Conservation (phyloP, 768 basidiomycete genomes). For the Collybiopsis confluens region DNA sequence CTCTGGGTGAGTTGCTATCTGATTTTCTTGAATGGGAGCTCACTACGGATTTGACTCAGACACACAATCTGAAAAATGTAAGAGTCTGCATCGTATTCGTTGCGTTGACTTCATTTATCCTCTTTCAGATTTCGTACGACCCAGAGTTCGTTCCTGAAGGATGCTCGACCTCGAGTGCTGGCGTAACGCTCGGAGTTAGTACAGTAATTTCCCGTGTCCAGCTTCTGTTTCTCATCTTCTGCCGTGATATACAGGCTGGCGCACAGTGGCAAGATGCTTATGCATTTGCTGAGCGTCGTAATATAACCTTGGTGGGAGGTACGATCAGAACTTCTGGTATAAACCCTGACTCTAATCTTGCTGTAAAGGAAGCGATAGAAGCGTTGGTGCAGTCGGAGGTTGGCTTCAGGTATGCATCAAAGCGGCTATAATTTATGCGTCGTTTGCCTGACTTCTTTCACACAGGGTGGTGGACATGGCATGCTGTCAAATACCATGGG, state of each 20-base stretch:
- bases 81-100: neutral
- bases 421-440: neutral
- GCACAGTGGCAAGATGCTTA: constrained; percentile 42
- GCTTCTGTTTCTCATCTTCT: neutral
- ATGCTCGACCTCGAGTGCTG: constrained; percentile 3
- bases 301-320: constrained; percentile 44
- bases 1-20: constrained; percentile 33
- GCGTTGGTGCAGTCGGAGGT: constrained; percentile 39
- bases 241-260: constrained; percentile 31
- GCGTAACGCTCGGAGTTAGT: constrained; percentile 13
- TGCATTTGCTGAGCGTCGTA: constrained; percentile 37
- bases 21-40: neutral
- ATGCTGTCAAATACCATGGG: constrained; percentile 31
- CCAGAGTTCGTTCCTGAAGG: constrained; percentile 13
- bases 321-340: neutral
- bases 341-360: neutral
- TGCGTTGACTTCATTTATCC: neutral
- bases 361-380: constrained; percentile 29
- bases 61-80: constrained; percentile 14
- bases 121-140: constrained; percentile 10
- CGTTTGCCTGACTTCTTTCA: neutral
- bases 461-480: constrained; percentile 12
- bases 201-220: neutral
- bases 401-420: constrained; percentile 28
- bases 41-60: neutral